Evolutionary conservation across 257 asterid genomes (phyloP), one percentile per base, ranked within the genome.

Genomic region (Petunia secreta): DNA sequence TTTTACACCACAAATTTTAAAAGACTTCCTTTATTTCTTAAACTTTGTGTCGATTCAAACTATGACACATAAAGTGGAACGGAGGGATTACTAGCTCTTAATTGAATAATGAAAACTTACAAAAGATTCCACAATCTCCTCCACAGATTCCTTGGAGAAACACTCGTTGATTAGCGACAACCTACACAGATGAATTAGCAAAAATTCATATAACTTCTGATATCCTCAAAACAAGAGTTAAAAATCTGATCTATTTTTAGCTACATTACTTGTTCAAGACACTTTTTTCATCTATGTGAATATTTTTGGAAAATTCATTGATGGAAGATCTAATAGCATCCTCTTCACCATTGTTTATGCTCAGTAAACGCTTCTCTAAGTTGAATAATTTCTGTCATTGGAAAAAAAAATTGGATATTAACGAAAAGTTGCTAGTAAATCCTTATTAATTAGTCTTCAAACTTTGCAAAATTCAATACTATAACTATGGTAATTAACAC

Each of bases 71-170:
- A n/a, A n/a, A n/a, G n/a, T n/a, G n/a, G n/a, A n/a, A n/a, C n/a
- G n/a, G n/a, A n/a, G n/a, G n/a, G n/a, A n/a, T n/a, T n/a, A n/a
- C n/a, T n/a, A n/a, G n/a, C n/a, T n/a, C n/a, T n/a, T n/a, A n/a
- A n/a, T 62, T 38, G 34, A 6, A 40, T 3, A 41, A 66, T 15
- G 0, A 41, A 15, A 3, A 41, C 75, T 67, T 67, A 67, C 55
- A 43, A 68, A 44, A 41, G 75, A 43, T 0, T 43, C 39, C 3
- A 68, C 4, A 8, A 68, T 43, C 11, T 68, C 75, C 75, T 68
- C 75, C 39, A 68, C 57, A n/a, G 57, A n/a, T 1, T 68, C n/a
- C 9, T 3, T 68, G 75, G 75, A 68, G 4, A 68, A 43, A n/a
- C n/a, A 68, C 1, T 43, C 75, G 3, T 68, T 68, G 15, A 43